These are phyloP conservation scores for Metschnikowia henanensis DNA, from an alignment of 805 yeast species.

Conservation along the genomic window DNA sequence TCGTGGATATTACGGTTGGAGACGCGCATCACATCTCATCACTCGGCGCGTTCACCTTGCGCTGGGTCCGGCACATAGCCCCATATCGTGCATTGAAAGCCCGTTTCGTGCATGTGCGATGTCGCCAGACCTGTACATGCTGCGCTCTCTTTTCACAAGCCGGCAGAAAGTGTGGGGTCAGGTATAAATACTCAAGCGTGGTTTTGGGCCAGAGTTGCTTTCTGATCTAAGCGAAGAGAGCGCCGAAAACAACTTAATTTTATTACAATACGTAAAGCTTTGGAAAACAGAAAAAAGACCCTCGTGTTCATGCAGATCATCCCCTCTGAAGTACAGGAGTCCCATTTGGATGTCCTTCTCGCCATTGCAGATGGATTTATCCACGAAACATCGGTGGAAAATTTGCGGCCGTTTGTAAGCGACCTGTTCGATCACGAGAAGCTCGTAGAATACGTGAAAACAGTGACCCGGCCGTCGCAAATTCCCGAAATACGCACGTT, in stretches of 20 bases:
- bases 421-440: slow-evolving; percentile 27
- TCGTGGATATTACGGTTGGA: too few species aligned
- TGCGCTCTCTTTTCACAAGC: slow-evolving; percentile 1
- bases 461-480: slow-evolving; percentile 28
- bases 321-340: slow-evolving; percentile 19
- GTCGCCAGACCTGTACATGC: background rate
- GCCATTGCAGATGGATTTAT: slow-evolving; percentile 36
- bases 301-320: slow-evolving; percentile 4
- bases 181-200: background rate
- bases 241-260: too few species aligned
- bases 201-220: background rate
- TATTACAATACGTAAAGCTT: too few species aligned
- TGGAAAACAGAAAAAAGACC: background rate
- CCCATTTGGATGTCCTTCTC: slow-evolving; percentile 28
- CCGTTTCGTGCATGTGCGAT: slow-evolving; percentile 3
- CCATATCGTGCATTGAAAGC: background rate
- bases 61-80: background rate
- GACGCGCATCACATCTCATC: too few species aligned
- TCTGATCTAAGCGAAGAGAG: too few species aligned
- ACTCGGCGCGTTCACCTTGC: too few species aligned
- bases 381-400: slow-evolving; percentile 31
- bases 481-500: slow-evolving; percentile 26
- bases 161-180: slow-evolving; percentile 3
- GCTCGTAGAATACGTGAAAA: slow-evolving; percentile 27
- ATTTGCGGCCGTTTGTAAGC: slow-evolving; percentile 25